Base-by-base conservation (phyloP, 2,329 filamentous ascomycete species). In the Gliomastix tumulicola region DNA sequence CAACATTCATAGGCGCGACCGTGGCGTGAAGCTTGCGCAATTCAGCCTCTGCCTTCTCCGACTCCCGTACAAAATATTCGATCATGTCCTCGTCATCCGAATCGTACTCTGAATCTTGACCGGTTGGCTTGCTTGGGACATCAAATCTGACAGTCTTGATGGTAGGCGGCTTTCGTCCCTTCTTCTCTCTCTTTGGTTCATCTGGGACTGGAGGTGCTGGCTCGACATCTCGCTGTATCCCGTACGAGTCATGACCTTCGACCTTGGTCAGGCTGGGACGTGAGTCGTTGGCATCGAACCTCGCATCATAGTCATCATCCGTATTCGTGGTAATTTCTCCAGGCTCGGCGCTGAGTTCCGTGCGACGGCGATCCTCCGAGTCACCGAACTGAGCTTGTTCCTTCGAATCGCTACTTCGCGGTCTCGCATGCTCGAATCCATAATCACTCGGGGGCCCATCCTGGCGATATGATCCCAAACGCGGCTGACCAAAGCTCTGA, bases 61-160 rank as follows among this genome's bases (percentile, higher is more conserved):
- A 75, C 44, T 76, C 61, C 36, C 60, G 59, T 36, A 69, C 63
- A 36, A 79, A 75, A 40, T 72, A 72, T 35, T 74, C 71, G 15
- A 67, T 72, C 59, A 78, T 71, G 31, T 74, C 69, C 33, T 77
- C 74, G 39, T 79, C 74, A 30, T 78, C 71, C 35, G 77, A 70
- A 35, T 77, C 73, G 1, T 71, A 75, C 32, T 71, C 69, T 3
- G 57, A 59, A 25, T 53, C 54, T 34, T 58, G 52, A 23, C 59
- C 54, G 6, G 30, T n/a, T 13, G 50, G 50, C 39, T 62, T 66
- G 7, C 56, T 51, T 4, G 67, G 65, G 17, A 71, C 34, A 16
- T 58, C 53, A 34, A 69, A 63, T 34, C 53, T 59, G 7, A 62
- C 57, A 15, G 56, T 50, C 12, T 51, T 49, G 11, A 67, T 40